Evolutionary conservation across 225 moss, liverwort and hornwort genomes (phyloP).

Genomic region (Bryoerythrophyllum caledonicum): DNA sequence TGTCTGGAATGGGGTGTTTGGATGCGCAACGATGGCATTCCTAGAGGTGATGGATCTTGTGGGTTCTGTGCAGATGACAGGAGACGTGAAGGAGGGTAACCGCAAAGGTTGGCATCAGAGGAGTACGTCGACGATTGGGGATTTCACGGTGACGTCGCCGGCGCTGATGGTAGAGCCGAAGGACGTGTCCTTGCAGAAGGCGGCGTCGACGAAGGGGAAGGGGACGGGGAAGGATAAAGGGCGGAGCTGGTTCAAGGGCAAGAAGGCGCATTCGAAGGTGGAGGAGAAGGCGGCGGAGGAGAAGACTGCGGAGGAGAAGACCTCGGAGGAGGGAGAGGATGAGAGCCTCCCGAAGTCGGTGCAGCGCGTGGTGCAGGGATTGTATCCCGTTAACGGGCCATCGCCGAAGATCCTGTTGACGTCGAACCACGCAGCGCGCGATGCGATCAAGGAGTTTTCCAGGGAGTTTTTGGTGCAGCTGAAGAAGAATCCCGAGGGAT

Average conservation of each 20-base stretch:
- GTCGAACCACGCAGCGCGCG: slow-evolving; percentile 32
- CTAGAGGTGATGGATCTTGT: not conserved
- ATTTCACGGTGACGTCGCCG: not conserved
- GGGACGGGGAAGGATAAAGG: not conserved
- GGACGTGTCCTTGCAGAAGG: slow-evolving; percentile 5
- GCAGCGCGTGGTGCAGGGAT: slow-evolving; percentile 39
- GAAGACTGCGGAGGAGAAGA: not conserved
- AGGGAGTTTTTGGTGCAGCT: slow-evolving; percentile 31
- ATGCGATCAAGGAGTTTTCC: slow-evolving; percentile 36
- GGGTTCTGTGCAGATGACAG: slow-evolving; percentile 40
- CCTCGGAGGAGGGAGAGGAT: not conserved
- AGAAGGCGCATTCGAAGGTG: slow-evolving; percentile 8
- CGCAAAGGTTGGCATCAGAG: slow-evolving; percentile 25
- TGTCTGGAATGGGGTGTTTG: not conserved
- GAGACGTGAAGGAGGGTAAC: slow-evolving; percentile 27
- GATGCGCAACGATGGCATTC: too few species aligned
- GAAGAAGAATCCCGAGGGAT: slow-evolving; percentile 5
- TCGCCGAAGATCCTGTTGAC: slow-evolving; percentile 46
- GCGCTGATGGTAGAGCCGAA: slow-evolving; percentile 8
- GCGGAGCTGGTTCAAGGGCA: slow-evolving; percentile 41
- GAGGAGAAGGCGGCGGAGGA: slow-evolving; percentile 18
- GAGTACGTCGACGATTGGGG: slow-evolving; percentile 36
- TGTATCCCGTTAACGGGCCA: slow-evolving; percentile 49
- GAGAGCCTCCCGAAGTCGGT: not conserved
- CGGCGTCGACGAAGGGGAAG: slow-evolving; percentile 1